Conservation (phyloP, 768 basidiomycete genomes). For the Pisolithus sp. region DNA sequence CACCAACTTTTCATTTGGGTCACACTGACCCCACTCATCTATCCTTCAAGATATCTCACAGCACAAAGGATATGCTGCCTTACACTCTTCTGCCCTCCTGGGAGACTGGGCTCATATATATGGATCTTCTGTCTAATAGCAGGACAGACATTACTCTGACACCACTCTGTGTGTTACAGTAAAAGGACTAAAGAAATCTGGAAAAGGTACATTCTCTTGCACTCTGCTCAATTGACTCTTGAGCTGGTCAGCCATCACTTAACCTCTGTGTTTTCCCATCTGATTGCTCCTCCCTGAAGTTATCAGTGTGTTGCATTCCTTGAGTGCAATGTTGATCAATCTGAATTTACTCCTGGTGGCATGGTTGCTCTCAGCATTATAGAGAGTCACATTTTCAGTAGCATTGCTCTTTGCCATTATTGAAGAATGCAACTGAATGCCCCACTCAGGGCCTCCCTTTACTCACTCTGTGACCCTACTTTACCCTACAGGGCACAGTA, state of each 20-base stretch:
- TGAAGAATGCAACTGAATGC: not conserved
- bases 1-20: not conserved
- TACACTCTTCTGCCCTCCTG: slow-evolving; percentile 34
- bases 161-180: slow-evolving; percentile 57
- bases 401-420: not conserved
- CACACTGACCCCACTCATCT: slow-evolving; percentile 12
- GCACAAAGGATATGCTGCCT: slow-evolving; percentile 26
- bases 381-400: slow-evolving; percentile 68
- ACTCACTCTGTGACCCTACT: slow-evolving; percentile 76
- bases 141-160: slow-evolving; percentile 15
- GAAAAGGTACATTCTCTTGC: slow-evolving; percentile 86
- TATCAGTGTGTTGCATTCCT: slow-evolving; percentile 80
- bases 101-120: slow-evolving; percentile 22
- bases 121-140: not conserved
- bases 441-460: slow-evolving; percentile 69
- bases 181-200: slow-evolving; percentile 79
- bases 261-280: not conserved
- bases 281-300: slow-evolving; percentile 27
- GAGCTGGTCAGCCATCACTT: slow-evolving; percentile 34
- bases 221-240: slow-evolving; percentile 66
- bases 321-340: slow-evolving; percentile 91
- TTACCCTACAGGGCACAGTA: slow-evolving; percentile 73
- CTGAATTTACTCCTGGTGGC: slow-evolving; percentile 86
- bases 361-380: slow-evolving; percentile 76
- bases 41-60: slow-evolving; percentile 13